Evolutionary conservation across 257 asterid species (phyloP).

Genomic region (Capsicum pubescens): DNA sequence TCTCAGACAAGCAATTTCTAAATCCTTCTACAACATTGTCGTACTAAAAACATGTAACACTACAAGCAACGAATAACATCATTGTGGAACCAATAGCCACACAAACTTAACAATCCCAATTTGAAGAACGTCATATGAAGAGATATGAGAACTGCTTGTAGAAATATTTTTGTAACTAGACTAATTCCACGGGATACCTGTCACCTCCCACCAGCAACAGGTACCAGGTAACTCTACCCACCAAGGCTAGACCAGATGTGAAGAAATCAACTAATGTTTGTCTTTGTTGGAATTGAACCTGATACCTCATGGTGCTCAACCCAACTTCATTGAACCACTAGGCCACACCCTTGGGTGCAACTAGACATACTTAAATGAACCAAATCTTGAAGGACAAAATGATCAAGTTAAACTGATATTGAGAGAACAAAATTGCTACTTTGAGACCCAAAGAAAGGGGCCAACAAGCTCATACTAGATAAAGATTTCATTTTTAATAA

Average conservation of each 20-base stretch:
- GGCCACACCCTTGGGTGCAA: too few species aligned
- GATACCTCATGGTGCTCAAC: too few species aligned
- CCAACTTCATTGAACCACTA: too few species aligned
- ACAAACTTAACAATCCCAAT: constrained; percentile 13
- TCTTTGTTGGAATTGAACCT: too few species aligned
- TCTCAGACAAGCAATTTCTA: neutral
- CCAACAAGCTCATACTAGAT: neutral
- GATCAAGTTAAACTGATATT: neutral
- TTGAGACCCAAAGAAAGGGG: neutral
- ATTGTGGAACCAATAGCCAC: neutral
- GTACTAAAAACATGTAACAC: neutral
- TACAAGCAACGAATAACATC: neutral
- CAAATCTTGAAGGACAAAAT: neutral
- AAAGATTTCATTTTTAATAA: neutral
- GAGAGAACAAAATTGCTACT: neutral
- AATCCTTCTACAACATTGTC: neutral
- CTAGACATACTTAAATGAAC: neutral
- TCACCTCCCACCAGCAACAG: too few species aligned
- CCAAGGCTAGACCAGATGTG: too few species aligned
- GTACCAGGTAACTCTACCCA: too few species aligned
- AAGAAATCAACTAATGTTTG: too few species aligned
- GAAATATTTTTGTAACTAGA: neutral
- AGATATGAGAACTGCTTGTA: neutral
- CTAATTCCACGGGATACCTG: too few species aligned
- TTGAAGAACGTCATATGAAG: neutral